These are phyloP conservation scores for Boletus subcaerulescens DNA, from an alignment of 768 basidiomycete species.

Conservation along the genomic window DNA sequence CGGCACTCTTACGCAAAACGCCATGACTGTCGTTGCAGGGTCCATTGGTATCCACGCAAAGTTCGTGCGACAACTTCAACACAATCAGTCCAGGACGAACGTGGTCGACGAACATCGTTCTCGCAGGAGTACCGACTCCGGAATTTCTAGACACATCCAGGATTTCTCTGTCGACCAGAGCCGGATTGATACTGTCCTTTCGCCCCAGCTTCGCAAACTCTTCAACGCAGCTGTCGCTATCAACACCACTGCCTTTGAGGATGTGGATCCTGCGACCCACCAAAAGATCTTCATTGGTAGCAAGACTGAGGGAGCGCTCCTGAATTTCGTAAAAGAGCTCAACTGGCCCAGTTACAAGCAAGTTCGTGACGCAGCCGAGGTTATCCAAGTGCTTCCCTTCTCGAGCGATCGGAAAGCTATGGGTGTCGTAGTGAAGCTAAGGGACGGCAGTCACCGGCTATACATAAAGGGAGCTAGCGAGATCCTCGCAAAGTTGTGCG, in stretches of 20 bases:
- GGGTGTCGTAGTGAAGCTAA: constrained; percentile 77
- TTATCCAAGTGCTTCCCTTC: constrained; percentile 91
- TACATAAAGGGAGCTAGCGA: constrained; percentile 95
- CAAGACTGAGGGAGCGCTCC: constrained; percentile 93
- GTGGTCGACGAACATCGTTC: constrained; percentile 50
- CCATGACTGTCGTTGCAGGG: constrained; percentile 95
- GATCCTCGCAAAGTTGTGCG: constrained; percentile 79
- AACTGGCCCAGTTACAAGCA: constrained; percentile 71
- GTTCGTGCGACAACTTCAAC: constrained; percentile 77
- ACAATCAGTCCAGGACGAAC: constrained; percentile 70
- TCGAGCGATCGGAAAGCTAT: constrained; percentile 92
- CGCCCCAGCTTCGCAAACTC: constrained; percentile 56
- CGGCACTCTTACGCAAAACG: constrained; percentile 93
- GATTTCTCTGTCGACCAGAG: constrained; percentile 89
- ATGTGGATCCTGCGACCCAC: constrained; percentile 59
- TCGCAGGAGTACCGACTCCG: constrained; percentile 32
- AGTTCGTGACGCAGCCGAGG: constrained; percentile 54
- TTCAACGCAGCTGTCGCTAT: constrained; percentile 85
- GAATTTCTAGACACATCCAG: constrained; percentile 39
- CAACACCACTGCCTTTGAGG: constrained; percentile 96
- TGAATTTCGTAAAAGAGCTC: constrained; percentile 80
- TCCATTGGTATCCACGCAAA: constrained; percentile 93
- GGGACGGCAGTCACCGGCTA: constrained; percentile 55
- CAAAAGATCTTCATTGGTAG: constrained; percentile 73
- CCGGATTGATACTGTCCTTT: constrained; percentile 62